Base-by-base conservation (phyloP, 306 rosid genomes). In the Casuarina cunninghamiana region DNA sequence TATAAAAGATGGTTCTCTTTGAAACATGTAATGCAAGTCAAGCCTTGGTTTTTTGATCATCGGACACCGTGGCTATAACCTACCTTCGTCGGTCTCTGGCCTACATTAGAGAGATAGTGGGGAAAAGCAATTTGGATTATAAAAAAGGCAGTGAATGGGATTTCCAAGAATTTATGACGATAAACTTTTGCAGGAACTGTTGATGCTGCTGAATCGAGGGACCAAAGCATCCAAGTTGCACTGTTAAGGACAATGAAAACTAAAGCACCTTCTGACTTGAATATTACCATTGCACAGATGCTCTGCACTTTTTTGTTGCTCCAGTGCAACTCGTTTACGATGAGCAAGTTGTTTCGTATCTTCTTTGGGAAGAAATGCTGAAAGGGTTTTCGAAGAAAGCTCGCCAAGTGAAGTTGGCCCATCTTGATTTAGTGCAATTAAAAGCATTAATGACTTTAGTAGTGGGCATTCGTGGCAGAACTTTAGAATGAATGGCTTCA, bases 301-400 rank as follows among this genome's bases (percentile, higher is more conserved):
- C 81, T 38, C 4, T 46, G 72, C 75, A 43, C 62, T 69, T 53
- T 39, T 45, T 21, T 77, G 65, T 46, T 42, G 5, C 19, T 37
- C 42, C 51, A 51, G 50, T 50, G 65, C 11, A 66, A 74, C 74
- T 35, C 17, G 58, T 73, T 79, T 65, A 45, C 16, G 11, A 55
- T 10, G 67, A 17, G 21, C 54, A 75, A 76, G 15, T 38, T 10
- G 66, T 41, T 55, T 1, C 6, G 38, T 49, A 0, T 67, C 72
- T 53, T 4, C 8, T 10, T 35, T 35, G 43, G 12, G 17, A 61
- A 2, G 15, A 35, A 61, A 12, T 32, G 38, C 13, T 35, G 42
- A 3, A 10, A 4, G 21, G 57, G 5, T 53, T 53, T 26, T 16
- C 19, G 1, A 53, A 53, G n/a, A 16, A 53, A 61, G 5, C 16